phyloP scores from a whole-genome alignment of 768 basidiomycete species.

The Brasilioporus rufonigricans region DNA sequence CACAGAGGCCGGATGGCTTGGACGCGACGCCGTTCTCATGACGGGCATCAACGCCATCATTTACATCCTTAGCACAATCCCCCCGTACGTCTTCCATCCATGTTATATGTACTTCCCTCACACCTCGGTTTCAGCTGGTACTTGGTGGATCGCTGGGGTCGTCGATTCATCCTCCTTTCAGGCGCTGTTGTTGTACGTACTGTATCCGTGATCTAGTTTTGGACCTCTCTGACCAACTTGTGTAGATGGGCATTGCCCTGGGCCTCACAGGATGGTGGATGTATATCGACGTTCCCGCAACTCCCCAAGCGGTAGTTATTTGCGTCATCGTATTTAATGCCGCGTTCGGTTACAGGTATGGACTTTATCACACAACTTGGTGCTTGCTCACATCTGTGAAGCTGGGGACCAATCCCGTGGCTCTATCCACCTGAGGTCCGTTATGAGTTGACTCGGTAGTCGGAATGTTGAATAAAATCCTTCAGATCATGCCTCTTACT shows the following conservation, averaged over 20 bases:
- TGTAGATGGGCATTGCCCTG: conserved; percentile 78
- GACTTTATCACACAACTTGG: neutral
- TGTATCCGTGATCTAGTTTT: neutral
- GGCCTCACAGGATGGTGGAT: conserved; percentile 90
- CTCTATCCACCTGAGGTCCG: conserved; percentile 80
- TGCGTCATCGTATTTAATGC: conserved; percentile 94
- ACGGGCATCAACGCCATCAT: conserved; percentile 89
- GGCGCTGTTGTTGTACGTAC: conserved; percentile 74
- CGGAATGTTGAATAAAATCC: conserved; percentile 2
- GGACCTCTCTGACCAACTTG: conserved; percentile 1
- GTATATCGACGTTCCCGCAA: conserved; percentile 82
- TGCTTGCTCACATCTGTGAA: conserved; percentile 6
- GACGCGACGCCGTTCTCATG: conserved; percentile 92
- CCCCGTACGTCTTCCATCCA: conserved; percentile 57
- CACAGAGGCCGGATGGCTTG: conserved; percentile 92
- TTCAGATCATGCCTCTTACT: conserved; percentile 82
- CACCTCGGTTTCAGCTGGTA: conserved; percentile 65
- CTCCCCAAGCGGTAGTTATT: conserved; percentile 82
- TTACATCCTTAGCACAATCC: conserved; percentile 76
- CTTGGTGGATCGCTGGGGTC: conserved; percentile 88
- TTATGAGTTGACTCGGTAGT: conserved; percentile 1
- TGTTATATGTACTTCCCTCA: conserved; percentile 6
- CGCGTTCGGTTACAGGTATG: conserved; percentile 82
- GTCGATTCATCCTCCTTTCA: conserved; percentile 80
- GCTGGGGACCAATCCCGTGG: conserved; percentile 91